Base-by-base conservation (phyloP, 2,329 filamentous ascomycete genomes). In the Nemania sp. region DNA sequence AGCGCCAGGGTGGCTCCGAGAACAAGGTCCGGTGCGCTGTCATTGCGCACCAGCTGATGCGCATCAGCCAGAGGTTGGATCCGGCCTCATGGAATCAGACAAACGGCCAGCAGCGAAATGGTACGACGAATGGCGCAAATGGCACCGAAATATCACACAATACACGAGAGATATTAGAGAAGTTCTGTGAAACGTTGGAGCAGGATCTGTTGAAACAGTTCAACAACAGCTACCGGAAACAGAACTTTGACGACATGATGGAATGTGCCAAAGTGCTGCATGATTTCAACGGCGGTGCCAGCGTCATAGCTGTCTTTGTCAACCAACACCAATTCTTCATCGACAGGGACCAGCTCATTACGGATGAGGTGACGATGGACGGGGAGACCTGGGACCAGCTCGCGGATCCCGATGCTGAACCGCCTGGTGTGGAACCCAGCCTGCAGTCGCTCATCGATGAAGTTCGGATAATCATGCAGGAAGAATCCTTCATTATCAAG, bases 301-400 rank as follows among this genome's bases (percentile, higher is more conserved):
- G 92, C 69, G 94, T 97, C 55, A 96, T 97, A 72, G 93, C 90
- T 12, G 80, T 93, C 9, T 99, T 97, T 71, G 93, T 99, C 68
- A 99, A 99, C 69, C 94, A 99, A 71, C 95, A 99, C 73, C 91
- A 96, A 67, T 99, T 99, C 80, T 99, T 99, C 75, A 97, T 99
- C 67, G 94, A 97, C 69, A 82, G 92, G 22, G 94, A 91, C 62
- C 93, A 97, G 70, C 78, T 99, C 52, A 87, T 96, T 44, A 89
- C 88, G 0, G 92, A 96, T 65, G 92, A 96, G 69, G 84, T 96
- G 14, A 81, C 81, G 2, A 81, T 83, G 11, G 90, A 94, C 64
- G 81, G 80, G 53, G 83, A 91, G 57, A 87, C 85, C 2, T 97
- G 93, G 92, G 93, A 97, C 52, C 86, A 88, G 62, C 79, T 99